These are phyloP conservation scores for Begonia fuchsioides DNA, from an alignment of 306 rosid species.

Conservation along the genomic window DNA sequence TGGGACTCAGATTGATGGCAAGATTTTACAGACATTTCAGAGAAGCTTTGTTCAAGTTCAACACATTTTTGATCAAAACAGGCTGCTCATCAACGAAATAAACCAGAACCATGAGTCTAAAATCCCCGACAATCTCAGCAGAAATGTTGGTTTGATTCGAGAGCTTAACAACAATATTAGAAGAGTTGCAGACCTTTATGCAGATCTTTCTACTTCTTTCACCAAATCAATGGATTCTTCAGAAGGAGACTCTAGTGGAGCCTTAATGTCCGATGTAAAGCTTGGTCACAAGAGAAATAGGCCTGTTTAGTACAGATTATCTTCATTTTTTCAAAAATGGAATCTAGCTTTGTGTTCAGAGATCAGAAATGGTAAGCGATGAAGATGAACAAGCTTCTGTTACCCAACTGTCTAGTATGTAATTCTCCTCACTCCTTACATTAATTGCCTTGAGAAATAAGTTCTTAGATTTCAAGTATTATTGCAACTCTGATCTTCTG, in stretches of 20 bases:
- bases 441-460: background rate
- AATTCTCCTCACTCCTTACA: too few species aligned
- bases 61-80: constrained; percentile 75
- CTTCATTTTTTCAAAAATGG: constrained; percentile 13
- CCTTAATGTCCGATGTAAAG: constrained; percentile 60
- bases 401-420: background rate
- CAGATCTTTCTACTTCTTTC: constrained; percentile 76
- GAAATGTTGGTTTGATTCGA: constrained; percentile 76
- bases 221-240: constrained; percentile 90
- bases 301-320: constrained; percentile 19
- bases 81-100: constrained; percentile 82
- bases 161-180: constrained; percentile 90
- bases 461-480: background rate
- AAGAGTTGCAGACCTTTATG: constrained; percentile 87
- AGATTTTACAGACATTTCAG: constrained; percentile 64
- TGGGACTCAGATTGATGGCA: constrained; percentile 52
- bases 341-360: too few species aligned
- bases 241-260: constrained; percentile 87
- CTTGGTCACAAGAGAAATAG: constrained; percentile 57
- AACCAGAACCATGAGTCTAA: constrained; percentile 96
- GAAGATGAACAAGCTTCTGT: too few species aligned
- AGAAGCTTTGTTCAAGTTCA: constrained; percentile 86
- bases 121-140: constrained; percentile 76
- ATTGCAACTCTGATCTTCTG: background rate
- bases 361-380: too few species aligned